phyloP scores from a whole-genome alignment of 2,329 filamentous ascomycete genomes.

The Escovopsis weberi region DNA sequence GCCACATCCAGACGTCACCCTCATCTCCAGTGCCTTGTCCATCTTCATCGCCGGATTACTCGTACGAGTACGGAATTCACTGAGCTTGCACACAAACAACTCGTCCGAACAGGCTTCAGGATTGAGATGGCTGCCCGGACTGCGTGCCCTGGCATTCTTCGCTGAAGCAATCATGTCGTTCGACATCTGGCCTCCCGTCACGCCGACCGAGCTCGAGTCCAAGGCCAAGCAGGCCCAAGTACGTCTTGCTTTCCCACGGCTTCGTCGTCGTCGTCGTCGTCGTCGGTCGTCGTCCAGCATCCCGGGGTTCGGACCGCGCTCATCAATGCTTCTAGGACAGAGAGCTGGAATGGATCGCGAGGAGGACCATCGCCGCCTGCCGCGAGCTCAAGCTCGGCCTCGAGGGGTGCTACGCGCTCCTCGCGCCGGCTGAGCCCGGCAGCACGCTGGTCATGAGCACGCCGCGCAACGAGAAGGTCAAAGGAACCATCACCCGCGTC shows the following conservation, averaged over 20 bases:
- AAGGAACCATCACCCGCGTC: conserved; percentile 80
- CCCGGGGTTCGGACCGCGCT: conserved; percentile 10
- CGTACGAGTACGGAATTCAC: too few species aligned
- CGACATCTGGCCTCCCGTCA: conserved; percentile 42
- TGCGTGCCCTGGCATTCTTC: conserved; percentile 3
- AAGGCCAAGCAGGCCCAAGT: conserved; percentile 37
- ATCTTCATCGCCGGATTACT: neutral
- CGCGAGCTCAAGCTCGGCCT: conserved; percentile 48
- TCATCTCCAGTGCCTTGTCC: neutral
- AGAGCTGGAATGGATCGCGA: conserved; percentile 41
- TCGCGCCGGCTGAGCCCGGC: conserved; percentile 71
- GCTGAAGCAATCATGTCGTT: conserved; percentile 32
- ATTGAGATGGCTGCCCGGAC: conserved; percentile 5
- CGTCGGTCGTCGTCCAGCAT: too few species aligned
- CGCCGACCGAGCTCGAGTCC: conserved; percentile 34
- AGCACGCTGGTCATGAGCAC: conserved; percentile 85
- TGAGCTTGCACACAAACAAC: too few species aligned
- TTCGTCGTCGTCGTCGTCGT: too few species aligned
- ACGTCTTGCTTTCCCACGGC: conserved; percentile 10
- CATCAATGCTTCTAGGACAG: conserved; percentile 24
- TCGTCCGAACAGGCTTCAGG: too few species aligned
- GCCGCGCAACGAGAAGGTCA: conserved; percentile 73
- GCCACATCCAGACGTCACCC: neutral
- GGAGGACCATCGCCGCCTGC: conserved; percentile 33
- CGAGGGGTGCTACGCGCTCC: conserved; percentile 75